Base-by-base conservation (phyloP, 352 stramenopile species). In the Globisporangium emineosum region DNA sequence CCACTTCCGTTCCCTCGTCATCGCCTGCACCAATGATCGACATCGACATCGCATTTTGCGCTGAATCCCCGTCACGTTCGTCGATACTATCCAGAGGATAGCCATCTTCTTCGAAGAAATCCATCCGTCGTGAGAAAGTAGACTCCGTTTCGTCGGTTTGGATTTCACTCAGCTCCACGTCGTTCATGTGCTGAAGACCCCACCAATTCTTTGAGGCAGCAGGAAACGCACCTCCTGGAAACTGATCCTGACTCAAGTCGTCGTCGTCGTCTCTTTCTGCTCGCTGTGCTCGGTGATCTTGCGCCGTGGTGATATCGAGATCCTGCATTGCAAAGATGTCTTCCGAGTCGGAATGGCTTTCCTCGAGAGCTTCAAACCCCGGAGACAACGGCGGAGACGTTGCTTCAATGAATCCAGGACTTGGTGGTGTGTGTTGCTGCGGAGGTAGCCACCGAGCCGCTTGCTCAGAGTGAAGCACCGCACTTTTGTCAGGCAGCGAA, bases 71-170 rank as follows among this genome's bases (percentile, higher is more conserved):
- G 9, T 42, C 35, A 42, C 30, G 29, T 40, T 66, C 60, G 10
- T 61, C 45, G 19, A 65, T 69, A 21, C 43, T 51, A 15, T 64
- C 52, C 12, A 70, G 47, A 27, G 32, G 30, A 2, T 72, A 74
- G n/a, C 72, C 64, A 25, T 76, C 66, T 17, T 89, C 77, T n/a
- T 84, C 70, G 51, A 89, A 76, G 13, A 75, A 69, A 30, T 86
- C 79, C 57, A 86, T 65, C 30, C 73, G 79, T 9, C 89, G 79
- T 13, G 82, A 91, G 58, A 90, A 91, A 7, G 71, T 77, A 35
- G 82, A 91, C 23, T 72, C 82, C 0, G 84, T 93, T 35, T 86
- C 82, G 65, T 93, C 84, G 0, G 84, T 93, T 53, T 93, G 84
- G 6, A 90, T 45, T 32, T 93, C 84, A 50, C 84, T 93, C 13